A percentile compares a stretch with the other conserved stretches of the same genome.
These are phyloP conservation scores for Diplodia scrobiculata DNA, from an alignment of 2,329 filamentous ascomycete genomes.

Conservation along the genomic window DNA sequence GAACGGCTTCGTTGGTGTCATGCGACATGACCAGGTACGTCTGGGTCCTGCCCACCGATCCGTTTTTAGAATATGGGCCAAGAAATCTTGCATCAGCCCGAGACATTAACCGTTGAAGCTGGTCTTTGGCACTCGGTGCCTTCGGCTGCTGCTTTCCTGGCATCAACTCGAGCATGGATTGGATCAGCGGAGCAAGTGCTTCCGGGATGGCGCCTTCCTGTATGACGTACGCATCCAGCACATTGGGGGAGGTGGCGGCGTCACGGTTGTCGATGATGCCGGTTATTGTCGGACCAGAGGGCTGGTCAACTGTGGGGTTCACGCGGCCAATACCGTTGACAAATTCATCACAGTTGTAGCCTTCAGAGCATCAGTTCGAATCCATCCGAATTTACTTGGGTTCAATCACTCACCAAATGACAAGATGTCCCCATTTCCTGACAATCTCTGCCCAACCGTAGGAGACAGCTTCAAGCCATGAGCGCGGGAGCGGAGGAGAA, in stretches of 20 bases:
- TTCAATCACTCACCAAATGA: slow-evolving; percentile 51
- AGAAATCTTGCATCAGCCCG: slow-evolving; percentile 58
- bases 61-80: slow-evolving; percentile 59
- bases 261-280: slow-evolving; percentile 63
- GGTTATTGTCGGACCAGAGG: slow-evolving; percentile 64
- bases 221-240: slow-evolving; percentile 64
- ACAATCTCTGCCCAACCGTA: slow-evolving; percentile 52
- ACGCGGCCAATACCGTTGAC: slow-evolving; percentile 60
- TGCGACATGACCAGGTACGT: slow-evolving; percentile 69
- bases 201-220: slow-evolving; percentile 65
- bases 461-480: slow-evolving; percentile 62
- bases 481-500: slow-evolving; percentile 38
- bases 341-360: slow-evolving; percentile 61
- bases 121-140: slow-evolving; percentile 46
- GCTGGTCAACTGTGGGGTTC: slow-evolving; percentile 54
- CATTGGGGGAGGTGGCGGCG: slow-evolving; percentile 49
- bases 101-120: slow-evolving; percentile 53
- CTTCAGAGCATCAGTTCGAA: background rate
- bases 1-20: slow-evolving; percentile 63
- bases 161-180: slow-evolving; percentile 59
- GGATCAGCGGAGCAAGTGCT: slow-evolving; percentile 59
- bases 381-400: no score
- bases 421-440: slow-evolving; percentile 67
- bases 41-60: slow-evolving; percentile 62
- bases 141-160: slow-evolving; percentile 51